Evolutionary conservation across 2,329 filamentous ascomycete genomes (phyloP).

Genomic region (Aspergillus oerlinghausenensis): DNA sequence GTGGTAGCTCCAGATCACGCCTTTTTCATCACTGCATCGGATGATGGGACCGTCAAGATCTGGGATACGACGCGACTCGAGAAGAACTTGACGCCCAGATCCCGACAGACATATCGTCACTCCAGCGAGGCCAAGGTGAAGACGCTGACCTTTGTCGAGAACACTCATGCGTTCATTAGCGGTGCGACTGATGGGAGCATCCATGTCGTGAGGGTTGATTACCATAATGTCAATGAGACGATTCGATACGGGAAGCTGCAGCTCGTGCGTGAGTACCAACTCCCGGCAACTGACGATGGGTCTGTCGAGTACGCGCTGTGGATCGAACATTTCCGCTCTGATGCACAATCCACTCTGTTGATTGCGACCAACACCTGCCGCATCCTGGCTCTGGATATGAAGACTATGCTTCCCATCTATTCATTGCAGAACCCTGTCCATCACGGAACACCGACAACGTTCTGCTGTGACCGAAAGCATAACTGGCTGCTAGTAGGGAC

Average conservation of each 20-base stretch:
- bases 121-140: constrained; percentile 67
- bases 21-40: constrained; percentile 91
- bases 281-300: constrained; percentile 41
- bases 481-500: constrained; percentile 92
- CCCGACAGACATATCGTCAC: constrained; percentile 80
- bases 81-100: constrained; percentile 82
- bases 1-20: constrained; percentile 80
- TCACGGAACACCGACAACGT: constrained; percentile 86
- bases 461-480: constrained; percentile 77
- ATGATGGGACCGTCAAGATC: constrained; percentile 84
- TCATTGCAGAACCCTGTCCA: constrained; percentile 81
- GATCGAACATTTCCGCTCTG: constrained; percentile 85
- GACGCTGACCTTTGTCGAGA: constrained; percentile 84
- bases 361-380: constrained; percentile 82
- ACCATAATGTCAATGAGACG: constrained; percentile 53
- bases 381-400: constrained; percentile 77
- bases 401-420: constrained; percentile 79
- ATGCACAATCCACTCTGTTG: constrained; percentile 75
- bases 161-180: constrained; percentile 88
- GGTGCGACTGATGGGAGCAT: constrained; percentile 87
- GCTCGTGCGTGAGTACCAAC: constrained; percentile 73
- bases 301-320: constrained; percentile 73
- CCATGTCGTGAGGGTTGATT: constrained; percentile 80
- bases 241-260: constrained; percentile 73
- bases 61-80: constrained; percentile 92